Base-by-base conservation (phyloP, 140 eudicot genomes). In the Cichorium intybus region DNA sequence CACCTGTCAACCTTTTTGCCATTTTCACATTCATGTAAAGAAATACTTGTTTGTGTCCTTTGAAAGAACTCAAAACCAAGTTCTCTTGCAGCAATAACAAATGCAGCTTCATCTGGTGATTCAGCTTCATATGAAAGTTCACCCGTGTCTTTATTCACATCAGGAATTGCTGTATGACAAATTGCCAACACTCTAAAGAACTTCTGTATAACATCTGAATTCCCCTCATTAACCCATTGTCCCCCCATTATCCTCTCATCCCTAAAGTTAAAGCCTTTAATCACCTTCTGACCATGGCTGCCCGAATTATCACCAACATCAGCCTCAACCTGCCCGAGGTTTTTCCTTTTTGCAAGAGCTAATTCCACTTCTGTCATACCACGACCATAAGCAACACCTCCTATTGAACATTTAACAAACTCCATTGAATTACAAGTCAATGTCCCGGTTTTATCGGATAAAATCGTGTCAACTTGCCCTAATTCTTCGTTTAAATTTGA, bases 41-140 rank as follows among this genome's bases (percentile, higher is more conserved):
- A 81, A 53, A 94, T 89, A 67, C 84, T 80, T 4, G 90, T 86
- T 75, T 94, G 99, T 10, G 99, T 81, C 83, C 99, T 89, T 66
- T 78, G 78, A 53, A 79, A 94, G 65, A 94, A 89, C 56, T 94
- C 91, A 74, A 94, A 94, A 35, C 97, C 95, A 69, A 89, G 84
- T 77, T 89, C 95, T 66, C 88, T 81, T 4, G 99, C 99, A 71
- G 95, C 95, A 51, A 86, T 86, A 28, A 94, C 99, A 71, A 94
- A 94, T 15, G 99, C 89, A 69, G 99, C 97, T 84, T 94, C 99
- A 84, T 94, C 99, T 6, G 99, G 99, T 52, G 99, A 94, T 66
- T 94, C 99, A 15, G 95, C 99, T 78, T 94, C 99, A 73, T 86
- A 94, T 5, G 79, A 53, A 60, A 89, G 81, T 63, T 89, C 90